Evolutionary conservation across 257 asterid species (phyloP), one percentile per base, ranked within the genome.

Genomic region (Ilex asprella): DNA sequence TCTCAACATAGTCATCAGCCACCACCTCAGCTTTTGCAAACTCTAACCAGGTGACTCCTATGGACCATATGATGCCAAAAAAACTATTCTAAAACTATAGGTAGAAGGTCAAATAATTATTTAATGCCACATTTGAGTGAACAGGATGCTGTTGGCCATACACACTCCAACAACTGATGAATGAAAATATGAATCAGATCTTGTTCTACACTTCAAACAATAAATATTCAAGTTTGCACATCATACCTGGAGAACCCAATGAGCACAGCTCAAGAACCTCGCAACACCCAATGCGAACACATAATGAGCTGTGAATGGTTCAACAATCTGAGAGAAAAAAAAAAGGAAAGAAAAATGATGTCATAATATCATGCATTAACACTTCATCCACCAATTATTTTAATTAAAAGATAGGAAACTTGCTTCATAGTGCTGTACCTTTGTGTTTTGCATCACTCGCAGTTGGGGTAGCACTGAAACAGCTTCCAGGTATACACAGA

Each of bases 161-260:
- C 41, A 3, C 41, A 3, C 41, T 35, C 41, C 41, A 35, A 35
- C 41, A 35, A 35, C 2, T 35, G 41, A 35, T 35, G 41, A 35
- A 3, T 8, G 41, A 35, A 35, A 35, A 35, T 35, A 35, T 8
- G 8, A 35, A 35, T 35, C 5, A 35, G 5, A 35, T 35, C 41
- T 35, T 35, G 41, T 35, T 35, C 27, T 21, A 21, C 27, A 21
- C 0, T 21, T 21, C 27, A 1, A 21, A 21, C 27, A 21, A 21
- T 35, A 35, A 4, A 35, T 35, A 35, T 4, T 35, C 41, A 59
- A 68, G 50, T 77, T 47, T 41, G 16, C 13, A 56, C 39, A 61
- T 71, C 81, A 71, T 76, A 85, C 94, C 94, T 85, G 94, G 62
- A 85, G 90, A 73, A 85, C 87, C 90, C 94, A 85, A 70, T 85